Evolutionary conservation across 495 filamentous ascomycete species (phyloP), one percentile per base, ranked within the genome.

Genomic region (Hypoxylon trugodes): DNA sequence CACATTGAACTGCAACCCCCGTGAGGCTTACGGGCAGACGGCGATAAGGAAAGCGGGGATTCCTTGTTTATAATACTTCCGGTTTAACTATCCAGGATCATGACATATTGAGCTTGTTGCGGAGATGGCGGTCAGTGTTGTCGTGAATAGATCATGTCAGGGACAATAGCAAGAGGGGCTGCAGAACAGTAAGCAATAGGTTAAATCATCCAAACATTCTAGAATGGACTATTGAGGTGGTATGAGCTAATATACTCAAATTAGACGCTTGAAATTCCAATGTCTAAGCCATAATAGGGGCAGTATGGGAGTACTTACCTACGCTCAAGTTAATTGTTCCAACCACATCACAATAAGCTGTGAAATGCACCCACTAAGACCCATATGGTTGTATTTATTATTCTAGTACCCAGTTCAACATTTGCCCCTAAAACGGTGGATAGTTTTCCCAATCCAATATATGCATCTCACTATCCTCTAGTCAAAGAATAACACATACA

Each of bases 11-110:
- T 33, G 40, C 19, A 48, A 40, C 9, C 24, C 47, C 19, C 49
- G 45, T 49, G 45, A 49, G 12, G 61, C 36, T 42, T 38, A n/a
- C 47, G 53, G 53, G 32, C 61, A 6, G 46, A 59, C 59, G 59
- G 59, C 18, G 46, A 36, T 48, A 9, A 37, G 25, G 12, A 55
- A 45, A 40, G 55, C 37, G 49, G 61, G 61, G 55, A 22, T 24
- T 19, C 21, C 30, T 15, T 30, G 46, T 10, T 49, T 24, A 24
- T 8, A 15, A 36, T 35, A 43, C 15, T 56, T n/a, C 51, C 21
- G 19, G 35, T 30, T 37, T 24, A 45, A 24, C 5, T 18, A 41
- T 46, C 26, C 15, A n/a, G 33, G 19, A 40, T 49, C 37, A 15
- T 48, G n/a, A 38, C 26, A 4, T 51, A 16, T 37, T 19, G 4